Conservation (phyloP, 2,329 filamentous ascomycete genomes). For the Rachicladosporium sp. region DNA sequence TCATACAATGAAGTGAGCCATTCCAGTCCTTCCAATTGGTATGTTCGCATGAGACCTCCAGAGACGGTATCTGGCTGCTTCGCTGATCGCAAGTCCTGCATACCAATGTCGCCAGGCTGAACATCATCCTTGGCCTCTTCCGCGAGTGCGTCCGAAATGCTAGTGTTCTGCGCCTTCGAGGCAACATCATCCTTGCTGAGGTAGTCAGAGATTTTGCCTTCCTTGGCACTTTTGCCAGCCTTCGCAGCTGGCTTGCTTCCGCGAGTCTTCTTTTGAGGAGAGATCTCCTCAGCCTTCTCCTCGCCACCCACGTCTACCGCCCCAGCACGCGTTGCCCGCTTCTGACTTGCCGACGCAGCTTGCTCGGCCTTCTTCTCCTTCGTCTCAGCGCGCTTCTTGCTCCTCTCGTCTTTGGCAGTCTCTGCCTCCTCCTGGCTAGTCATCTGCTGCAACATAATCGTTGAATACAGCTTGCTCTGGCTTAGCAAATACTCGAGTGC, state of each 20-base stretch:
- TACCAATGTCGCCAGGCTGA: conserved; percentile 48
- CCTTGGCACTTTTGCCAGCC: conserved; percentile 17
- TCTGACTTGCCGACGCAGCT: conserved; percentile 33
- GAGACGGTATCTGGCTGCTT: conserved; percentile 75
- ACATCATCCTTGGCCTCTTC: conserved; percentile 47
- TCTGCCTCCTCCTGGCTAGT: conserved; percentile 39
- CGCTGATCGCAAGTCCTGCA: conserved; percentile 63
- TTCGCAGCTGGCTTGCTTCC: conserved; percentile 19
- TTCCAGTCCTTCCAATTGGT: conserved; percentile 85
- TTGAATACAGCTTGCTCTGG: conserved; percentile 40
- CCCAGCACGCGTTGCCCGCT: conserved; percentile 31
- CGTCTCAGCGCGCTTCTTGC: conserved; percentile 31
- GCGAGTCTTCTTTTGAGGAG: conserved; percentile 1
- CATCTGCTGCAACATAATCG: conserved; percentile 42
- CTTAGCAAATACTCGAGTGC: conserved; percentile 40
- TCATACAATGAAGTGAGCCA: conserved; percentile 79
- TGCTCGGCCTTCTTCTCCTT: conserved; percentile 36
- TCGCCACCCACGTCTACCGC: conserved; percentile 13
- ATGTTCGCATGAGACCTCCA: conserved; percentile 82
- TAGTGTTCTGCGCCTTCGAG: conserved; percentile 39
- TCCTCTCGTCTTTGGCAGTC: conserved; percentile 33
- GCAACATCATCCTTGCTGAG: conserved; percentile 48
- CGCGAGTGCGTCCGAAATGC: conserved; percentile 45
- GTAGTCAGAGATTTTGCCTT: conserved; percentile 44
- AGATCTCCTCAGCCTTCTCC: conserved; percentile 10